Percentiles rank a stretch among this genome's conserved stretches.
Evolutionary conservation across 2,329 filamentous ascomycete species (phyloP).

Genomic region (Claviceps africana): DNA sequence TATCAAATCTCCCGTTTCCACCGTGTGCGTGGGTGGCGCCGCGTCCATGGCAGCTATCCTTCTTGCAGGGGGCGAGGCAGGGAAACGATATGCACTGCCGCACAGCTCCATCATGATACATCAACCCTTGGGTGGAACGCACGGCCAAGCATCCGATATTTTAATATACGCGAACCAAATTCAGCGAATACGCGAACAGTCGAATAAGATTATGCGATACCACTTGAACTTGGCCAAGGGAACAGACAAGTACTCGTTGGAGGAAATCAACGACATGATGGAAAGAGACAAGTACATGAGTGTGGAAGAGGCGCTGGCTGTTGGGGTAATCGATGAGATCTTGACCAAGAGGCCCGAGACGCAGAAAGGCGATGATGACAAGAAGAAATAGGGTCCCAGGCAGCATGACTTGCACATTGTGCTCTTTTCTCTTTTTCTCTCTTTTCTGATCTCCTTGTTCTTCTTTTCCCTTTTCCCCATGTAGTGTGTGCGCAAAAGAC

Average conservation of each 20-base stretch:
- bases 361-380: constrained; percentile 18
- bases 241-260: constrained; percentile 60
- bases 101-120: constrained; percentile 95
- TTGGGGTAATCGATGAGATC: constrained; percentile 88
- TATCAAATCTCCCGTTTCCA: constrained; percentile 82
- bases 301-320: constrained; percentile 72
- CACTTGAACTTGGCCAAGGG: constrained; percentile 71
- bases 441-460: too few relatives aligned
- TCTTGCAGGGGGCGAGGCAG: constrained; percentile 70
- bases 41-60: constrained; percentile 90
- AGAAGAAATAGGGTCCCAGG: not conserved
- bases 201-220: constrained; percentile 78
- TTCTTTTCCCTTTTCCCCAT: not conserved
- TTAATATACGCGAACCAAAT: constrained; percentile 97
- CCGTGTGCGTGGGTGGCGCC: constrained; percentile 87
- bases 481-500: not conserved
- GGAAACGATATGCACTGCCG: constrained; percentile 79
- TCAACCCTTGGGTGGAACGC: constrained; percentile 68
- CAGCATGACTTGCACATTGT: not conserved
- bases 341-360: constrained; percentile 46
- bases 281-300: constrained; percentile 92
- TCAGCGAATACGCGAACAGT: constrained; percentile 64
- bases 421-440: too few relatives aligned
- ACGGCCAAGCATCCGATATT: constrained; percentile 63
- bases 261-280: constrained; percentile 89